These are phyloP conservation scores for Xanthoparmelia taractica DNA, from an alignment of 495 filamentous ascomycete species.

Conservation along the genomic window DNA sequence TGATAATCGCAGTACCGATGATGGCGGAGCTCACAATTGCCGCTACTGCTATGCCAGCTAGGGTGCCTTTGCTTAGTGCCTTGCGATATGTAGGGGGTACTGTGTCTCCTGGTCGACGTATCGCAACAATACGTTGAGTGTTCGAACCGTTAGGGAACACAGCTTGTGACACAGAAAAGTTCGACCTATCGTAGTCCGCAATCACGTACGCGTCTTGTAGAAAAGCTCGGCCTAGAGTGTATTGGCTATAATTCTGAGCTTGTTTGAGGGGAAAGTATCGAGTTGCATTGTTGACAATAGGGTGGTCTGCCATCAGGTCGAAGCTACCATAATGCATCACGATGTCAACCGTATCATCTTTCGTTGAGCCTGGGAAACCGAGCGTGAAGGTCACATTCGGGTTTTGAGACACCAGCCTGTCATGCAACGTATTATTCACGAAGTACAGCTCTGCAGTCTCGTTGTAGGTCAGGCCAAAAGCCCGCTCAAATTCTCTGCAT, in stretches of 20 bases:
- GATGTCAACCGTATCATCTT: constrained; percentile 36
- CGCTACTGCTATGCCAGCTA: neutral
- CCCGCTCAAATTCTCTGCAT: constrained; percentile 44
- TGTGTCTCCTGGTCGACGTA: neutral
- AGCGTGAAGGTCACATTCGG: constrained; percentile 44
- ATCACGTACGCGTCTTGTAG: constrained; percentile 43
- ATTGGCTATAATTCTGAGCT: constrained; percentile 41
- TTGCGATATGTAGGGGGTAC: neutral
- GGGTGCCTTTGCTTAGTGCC: no score
- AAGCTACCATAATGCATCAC: constrained; percentile 45
- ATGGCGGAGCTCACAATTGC: neutral
- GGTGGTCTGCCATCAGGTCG: constrained; percentile 38
- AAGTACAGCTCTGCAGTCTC: constrained; percentile 39
- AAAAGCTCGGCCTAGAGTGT: constrained; percentile 47
- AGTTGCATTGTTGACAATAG: constrained; percentile 30
- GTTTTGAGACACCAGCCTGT: constrained; percentile 36
- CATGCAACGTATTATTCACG: constrained; percentile 41
- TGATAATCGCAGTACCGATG: neutral
- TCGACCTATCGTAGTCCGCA: constrained; percentile 17
- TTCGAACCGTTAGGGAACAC: constrained; percentile 11
- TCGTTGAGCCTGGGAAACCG: constrained; percentile 29
- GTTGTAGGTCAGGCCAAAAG: constrained; percentile 45
- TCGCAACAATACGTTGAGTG: constrained; percentile 4
- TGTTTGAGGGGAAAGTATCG: constrained; percentile 47
- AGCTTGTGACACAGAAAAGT: constrained; percentile 22